Base-by-base conservation (phyloP, 306 rosid species). In the Pyrus bretschneideri region DNA sequence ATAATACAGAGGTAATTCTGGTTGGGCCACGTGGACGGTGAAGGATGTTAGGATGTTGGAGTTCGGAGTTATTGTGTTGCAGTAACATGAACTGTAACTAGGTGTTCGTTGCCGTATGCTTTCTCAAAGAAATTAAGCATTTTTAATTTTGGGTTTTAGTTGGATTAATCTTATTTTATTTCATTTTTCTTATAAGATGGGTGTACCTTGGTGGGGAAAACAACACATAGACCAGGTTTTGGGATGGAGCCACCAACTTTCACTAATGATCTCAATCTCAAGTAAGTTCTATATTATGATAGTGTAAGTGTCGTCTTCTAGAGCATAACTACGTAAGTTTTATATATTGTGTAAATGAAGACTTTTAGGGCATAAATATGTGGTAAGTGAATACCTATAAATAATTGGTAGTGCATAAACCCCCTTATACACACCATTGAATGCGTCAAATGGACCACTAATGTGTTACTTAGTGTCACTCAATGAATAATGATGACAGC, bases 11-110 rank as follows among this genome's bases (percentile, higher is more conserved):
- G 46, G 51, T 1, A 23, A 18, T 10, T 22, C 38, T 17, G n/a
- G 30, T 3, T 9, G 23, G 66, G 86, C 86, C 88, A 84, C 86
- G 90, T 86, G 88, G 76, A 77, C 74, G 80, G 82, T 38, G 55
- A 40, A 69, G 21, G 67, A 38, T 59, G 38, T 19, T 49, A 72
- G 80, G 35, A 46, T 71, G 27, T 66, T 44, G 3, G 19, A 27
- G 5, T 49, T 25, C 15, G n/a, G 13, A 25, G 15, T 33, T 35
- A 22, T 72, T 17, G 54, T 35, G 38, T 9, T 66, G 19, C 79
- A 33, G 63, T 65, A 75, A n/a, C 35, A n/a, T 65, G n/a, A n/a
- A 22, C 61, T 4, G 31, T 29, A 49, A 14, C 78, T 49, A 31
- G 35, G 15, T 21, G 72, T 76, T 3, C n/a, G 40, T 30, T 17